A percentile compares a stretch with the other conserved stretches of the same genome.
phyloP scores from a whole-genome alignment of 2,329 filamentous ascomycete species.

The Exophiala spinifera region DNA sequence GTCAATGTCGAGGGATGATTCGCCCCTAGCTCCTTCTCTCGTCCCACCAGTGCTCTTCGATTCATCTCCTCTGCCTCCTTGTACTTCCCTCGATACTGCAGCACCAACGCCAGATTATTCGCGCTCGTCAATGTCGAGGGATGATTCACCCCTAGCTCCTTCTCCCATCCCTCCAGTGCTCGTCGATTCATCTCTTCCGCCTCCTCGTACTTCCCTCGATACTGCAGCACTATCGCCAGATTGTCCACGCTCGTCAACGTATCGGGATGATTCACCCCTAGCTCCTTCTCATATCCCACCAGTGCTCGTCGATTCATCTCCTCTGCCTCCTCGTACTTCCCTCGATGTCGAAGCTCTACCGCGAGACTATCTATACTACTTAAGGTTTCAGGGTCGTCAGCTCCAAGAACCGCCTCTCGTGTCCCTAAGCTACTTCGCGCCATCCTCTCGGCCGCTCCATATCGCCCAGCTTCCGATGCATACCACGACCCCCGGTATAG shows the following conservation, averaged over 20 bases:
- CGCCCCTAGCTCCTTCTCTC: constrained; percentile 15
- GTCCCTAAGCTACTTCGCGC: constrained; percentile 3
- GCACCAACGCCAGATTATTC: background rate
- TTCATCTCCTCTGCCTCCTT: constrained; percentile 12
- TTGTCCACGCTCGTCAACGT: constrained; percentile 21
- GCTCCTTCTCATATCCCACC: constrained; percentile 17
- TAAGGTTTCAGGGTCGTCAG: constrained; percentile 23
- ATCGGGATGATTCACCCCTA: constrained; percentile 28
- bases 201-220: background rate
- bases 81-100: background rate
- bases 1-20: constrained; percentile 24
- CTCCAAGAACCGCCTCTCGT: constrained; percentile 16
- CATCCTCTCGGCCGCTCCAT: constrained; percentile 13
- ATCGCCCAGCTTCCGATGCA: background rate
- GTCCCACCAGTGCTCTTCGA: constrained; percentile 3
- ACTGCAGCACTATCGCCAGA: too few relatives aligned
- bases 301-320: constrained; percentile 24
- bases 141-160: too few relatives aligned
- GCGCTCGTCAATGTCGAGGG: too few relatives aligned
- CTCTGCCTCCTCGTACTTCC: constrained; percentile 26
- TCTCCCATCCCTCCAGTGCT: too few relatives aligned
- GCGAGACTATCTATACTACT: constrained; percentile 18
- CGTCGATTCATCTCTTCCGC: too few relatives aligned
- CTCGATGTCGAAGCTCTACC: constrained; percentile 21
- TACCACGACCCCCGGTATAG: constrained; percentile 8